Conservation (phyloP, 129 eudicot genomes). For the Centrapalus pauciflorus region DNA sequence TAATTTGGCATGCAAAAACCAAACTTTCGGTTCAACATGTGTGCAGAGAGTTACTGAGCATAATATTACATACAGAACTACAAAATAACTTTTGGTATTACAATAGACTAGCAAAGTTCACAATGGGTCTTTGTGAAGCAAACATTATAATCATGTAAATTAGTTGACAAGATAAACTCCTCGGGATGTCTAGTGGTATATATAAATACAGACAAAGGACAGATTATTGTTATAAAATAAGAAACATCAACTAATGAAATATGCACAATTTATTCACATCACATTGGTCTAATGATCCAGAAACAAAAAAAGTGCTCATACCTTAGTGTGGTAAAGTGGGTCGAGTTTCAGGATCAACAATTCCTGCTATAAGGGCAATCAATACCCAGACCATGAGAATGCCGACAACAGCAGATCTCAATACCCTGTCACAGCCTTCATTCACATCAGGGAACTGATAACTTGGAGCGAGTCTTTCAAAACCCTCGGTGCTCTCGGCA, state of each 20-base stretch:
- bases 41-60: too few species aligned
- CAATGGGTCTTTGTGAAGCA: not conserved
- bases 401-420: constrained; percentile 67
- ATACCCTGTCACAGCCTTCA: constrained; percentile 35
- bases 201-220: not conserved
- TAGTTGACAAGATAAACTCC: not conserved
- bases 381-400: constrained; percentile 69
- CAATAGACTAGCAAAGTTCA: too few species aligned
- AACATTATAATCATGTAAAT: not conserved
- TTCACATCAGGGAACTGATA: constrained; percentile 21
- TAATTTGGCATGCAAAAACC: too few species aligned
- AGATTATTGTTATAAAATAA: not conserved
- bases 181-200: not conserved
- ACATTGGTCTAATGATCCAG: not conserved
- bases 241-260: not conserved
- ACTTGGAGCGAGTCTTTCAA: constrained; percentile 20
- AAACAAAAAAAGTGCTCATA: constrained; percentile 2
- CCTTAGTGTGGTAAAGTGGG: constrained; percentile 43
- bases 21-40: too few species aligned
- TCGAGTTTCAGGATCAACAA: constrained; percentile 58
- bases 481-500: constrained; percentile 16
- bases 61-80: too few species aligned
- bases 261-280: constrained; percentile 2
- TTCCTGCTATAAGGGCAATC: constrained; percentile 62
- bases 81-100: too few species aligned